Conservation (phyloP, 2,329 filamentous ascomycete species). For the Aspergillus intermedius region DNA sequence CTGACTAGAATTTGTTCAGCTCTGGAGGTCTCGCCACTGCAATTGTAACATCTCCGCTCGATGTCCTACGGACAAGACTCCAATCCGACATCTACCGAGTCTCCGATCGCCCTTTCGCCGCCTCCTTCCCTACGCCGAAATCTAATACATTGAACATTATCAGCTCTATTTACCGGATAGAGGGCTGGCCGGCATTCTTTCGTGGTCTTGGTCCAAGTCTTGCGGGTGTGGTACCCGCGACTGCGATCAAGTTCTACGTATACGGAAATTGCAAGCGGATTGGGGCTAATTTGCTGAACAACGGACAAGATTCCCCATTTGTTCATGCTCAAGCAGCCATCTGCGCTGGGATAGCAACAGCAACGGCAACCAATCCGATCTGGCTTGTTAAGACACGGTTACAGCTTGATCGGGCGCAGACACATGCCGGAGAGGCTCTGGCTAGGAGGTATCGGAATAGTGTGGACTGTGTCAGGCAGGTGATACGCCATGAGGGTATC, state of each 20-base stretch:
- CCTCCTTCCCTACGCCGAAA: not conserved
- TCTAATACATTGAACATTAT: not conserved
- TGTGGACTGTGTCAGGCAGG: constrained; percentile 63
- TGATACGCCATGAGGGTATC: constrained; percentile 77
- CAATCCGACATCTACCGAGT: not conserved
- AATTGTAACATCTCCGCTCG: not conserved
- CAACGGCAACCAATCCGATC: constrained; percentile 33
- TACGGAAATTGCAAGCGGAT: constrained; percentile 35
- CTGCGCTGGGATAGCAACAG: constrained; percentile 29
- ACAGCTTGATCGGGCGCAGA: constrained; percentile 37
- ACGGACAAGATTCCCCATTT: constrained; percentile 24
- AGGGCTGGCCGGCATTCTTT: constrained; percentile 34
- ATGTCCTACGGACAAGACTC: not conserved
- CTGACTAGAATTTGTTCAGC: not conserved
- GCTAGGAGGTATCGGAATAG: constrained; percentile 47
- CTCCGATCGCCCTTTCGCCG: not conserved
- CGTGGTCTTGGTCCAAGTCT: constrained; percentile 33
- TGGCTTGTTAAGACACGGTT: constrained; percentile 65
- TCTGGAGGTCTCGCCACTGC: constrained; percentile 1
- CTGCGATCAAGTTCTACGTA: constrained; percentile 34
- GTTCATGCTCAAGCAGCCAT: constrained; percentile 30
- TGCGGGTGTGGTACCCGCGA: constrained; percentile 34
- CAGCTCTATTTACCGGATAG: constrained; percentile 28
- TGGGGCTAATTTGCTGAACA: constrained; percentile 21
- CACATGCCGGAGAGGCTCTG: constrained; percentile 13